Evolutionary conservation across 192 early-diverging fungal genomes (phyloP).

Genomic region (Cetraspora pellucida): DNA sequence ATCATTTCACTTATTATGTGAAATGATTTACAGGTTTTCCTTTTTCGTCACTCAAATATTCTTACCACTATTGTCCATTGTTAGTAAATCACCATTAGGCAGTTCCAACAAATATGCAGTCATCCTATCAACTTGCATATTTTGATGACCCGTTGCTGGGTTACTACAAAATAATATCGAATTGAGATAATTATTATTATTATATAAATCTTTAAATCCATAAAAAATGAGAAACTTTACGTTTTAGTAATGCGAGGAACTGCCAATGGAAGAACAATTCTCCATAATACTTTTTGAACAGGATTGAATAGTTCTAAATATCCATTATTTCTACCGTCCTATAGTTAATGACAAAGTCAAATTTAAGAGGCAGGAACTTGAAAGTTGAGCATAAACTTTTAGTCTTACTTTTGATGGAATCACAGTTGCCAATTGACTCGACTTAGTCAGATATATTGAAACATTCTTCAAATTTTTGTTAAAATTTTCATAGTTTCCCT

Average conservation of each 20-base stretch:
- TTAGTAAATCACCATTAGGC: slow-evolving; percentile 53
- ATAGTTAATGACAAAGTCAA: background rate
- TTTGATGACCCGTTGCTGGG: slow-evolving; percentile 42
- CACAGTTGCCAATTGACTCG: slow-evolving; percentile 56
- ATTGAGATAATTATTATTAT: background rate
- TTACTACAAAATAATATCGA: background rate
- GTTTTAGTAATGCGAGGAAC: slow-evolving; percentile 37
- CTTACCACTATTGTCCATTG: slow-evolving; percentile 60
- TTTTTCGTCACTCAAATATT: no score
- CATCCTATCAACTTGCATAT: slow-evolving; percentile 46
- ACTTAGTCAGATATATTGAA: slow-evolving; percentile 45
- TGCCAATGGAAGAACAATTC: slow-evolving; percentile 53
- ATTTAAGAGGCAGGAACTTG: background rate
- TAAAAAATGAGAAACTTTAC: background rate
- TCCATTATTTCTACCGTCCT: slow-evolving; percentile 60
- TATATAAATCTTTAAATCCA: background rate
- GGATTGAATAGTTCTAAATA: slow-evolving; percentile 58
- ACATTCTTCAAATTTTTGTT: slow-evolving; percentile 52
- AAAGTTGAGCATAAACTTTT: background rate
- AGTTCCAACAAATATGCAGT: slow-evolving; percentile 58
- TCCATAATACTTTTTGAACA: slow-evolving; percentile 51
- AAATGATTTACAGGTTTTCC: no score
- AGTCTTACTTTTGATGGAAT: slow-evolving; percentile 50
- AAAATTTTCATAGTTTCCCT: slow-evolving; percentile 38
- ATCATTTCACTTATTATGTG: no score